A percentile compares a stretch with the other conserved stretches of the same genome.
phyloP scores from a whole-genome alignment of 2,329 filamentous ascomycete species.

The Alternaria novae-zelandiae region DNA sequence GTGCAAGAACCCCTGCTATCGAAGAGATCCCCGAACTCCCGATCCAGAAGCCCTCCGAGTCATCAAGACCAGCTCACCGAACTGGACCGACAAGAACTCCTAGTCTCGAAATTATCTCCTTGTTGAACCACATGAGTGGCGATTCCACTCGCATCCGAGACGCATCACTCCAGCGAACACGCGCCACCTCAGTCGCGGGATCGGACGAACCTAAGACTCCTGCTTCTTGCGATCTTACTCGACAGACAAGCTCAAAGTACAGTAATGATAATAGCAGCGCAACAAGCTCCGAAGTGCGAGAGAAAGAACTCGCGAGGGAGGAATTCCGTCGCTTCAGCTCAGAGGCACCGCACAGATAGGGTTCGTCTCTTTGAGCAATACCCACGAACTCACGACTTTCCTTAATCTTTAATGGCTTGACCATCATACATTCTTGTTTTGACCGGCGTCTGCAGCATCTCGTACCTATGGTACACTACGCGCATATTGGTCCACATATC shows the following conservation, averaged over 20 bases:
- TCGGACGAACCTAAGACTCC: background rate
- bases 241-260: constrained; percentile 5
- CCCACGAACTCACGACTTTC: background rate
- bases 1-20: background rate
- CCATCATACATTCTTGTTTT: background rate
- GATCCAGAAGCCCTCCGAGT: background rate
- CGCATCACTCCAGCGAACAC: constrained; percentile 14
- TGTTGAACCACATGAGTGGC: constrained; percentile 14
- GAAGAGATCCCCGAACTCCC: constrained; percentile 2
- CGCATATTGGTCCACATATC: background rate
- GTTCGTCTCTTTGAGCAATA: background rate
- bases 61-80: constrained; percentile 1
- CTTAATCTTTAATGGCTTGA: background rate
- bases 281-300: constrained; percentile 18
- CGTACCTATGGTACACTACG: background rate
- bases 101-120: constrained; percentile 28
- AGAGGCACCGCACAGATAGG: constrained; percentile 15
- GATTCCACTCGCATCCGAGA: constrained; percentile 18
- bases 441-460: background rate
- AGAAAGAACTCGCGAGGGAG: constrained; percentile 18
- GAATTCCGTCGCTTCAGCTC: constrained; percentile 30
- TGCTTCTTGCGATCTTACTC: background rate
- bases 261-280: constrained; percentile 9
- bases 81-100: background rate
- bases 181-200: background rate